Percentiles rank a stretch among this genome's conserved stretches.
These are phyloP conservation scores for Oryza meridionalis DNA, from an alignment of 176 grass and related monocot genomes.

Conservation along the genomic window DNA sequence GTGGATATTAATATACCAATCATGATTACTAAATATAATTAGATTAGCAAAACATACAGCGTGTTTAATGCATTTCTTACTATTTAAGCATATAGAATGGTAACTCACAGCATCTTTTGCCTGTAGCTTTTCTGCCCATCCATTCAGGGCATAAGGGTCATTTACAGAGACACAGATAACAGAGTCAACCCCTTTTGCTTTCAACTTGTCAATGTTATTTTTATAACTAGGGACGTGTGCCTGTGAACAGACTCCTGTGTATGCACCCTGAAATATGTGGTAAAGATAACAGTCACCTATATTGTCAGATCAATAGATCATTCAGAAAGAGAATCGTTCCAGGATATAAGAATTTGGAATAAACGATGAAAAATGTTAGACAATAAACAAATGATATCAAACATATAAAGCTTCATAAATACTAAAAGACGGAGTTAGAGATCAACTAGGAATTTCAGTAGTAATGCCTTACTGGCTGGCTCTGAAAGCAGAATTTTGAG, in stretches of 20 bases:
- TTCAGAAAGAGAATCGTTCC: background rate
- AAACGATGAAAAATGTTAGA: background rate
- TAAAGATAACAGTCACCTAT: slow-evolving; percentile 21
- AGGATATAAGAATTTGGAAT: background rate
- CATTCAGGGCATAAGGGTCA: slow-evolving; percentile 90
- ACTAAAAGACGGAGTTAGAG: background rate
- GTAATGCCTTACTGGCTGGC: background rate
- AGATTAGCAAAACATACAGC: background rate
- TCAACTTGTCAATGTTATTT: slow-evolving; percentile 92
- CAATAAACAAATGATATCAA: background rate
- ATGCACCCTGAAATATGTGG: slow-evolving; percentile 74
- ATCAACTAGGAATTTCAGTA: background rate
- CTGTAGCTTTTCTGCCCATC: slow-evolving; percentile 91
- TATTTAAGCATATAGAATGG: background rate
- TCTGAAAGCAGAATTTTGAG: background rate
- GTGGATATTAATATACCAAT: slow-evolving; percentile 24
- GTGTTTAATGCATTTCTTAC: background rate
- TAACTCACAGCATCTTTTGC: slow-evolving; percentile 77
- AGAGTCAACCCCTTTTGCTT: slow-evolving; percentile 89
- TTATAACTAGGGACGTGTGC: slow-evolving; percentile 91
- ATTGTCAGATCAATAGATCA: background rate
- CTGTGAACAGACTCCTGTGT: slow-evolving; percentile 86
- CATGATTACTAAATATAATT: slow-evolving; percentile 5
- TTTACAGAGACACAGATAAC: slow-evolving; percentile 95
- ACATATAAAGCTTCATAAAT: background rate